Percentiles rank a stretch among this genome's conserved stretches.
Conservation (phyloP, 2,329 filamentous ascomycete species). For the Fusarium torreyae region DNA sequence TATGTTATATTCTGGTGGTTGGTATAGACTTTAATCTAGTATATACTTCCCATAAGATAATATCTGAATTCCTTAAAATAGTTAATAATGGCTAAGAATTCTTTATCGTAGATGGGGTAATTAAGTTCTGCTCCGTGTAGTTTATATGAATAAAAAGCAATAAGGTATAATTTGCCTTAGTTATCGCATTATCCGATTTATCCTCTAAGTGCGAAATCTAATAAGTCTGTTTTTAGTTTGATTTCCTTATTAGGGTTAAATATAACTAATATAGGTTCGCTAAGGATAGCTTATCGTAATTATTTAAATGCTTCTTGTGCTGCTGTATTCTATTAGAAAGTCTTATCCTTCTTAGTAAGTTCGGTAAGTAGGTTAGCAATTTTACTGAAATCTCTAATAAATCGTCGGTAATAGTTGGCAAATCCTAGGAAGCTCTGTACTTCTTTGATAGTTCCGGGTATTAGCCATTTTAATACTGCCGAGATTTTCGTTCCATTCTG, state of each 20-base stretch:
- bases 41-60: too few species aligned
- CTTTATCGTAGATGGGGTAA: too few species aligned
- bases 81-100: too few species aligned
- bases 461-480: constrained; percentile 6
- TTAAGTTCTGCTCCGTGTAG: too few species aligned
- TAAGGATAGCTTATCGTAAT: not conserved
- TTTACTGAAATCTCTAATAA: too few species aligned
- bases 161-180: not conserved
- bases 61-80: too few species aligned
- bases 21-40: too few species aligned
- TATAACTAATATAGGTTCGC: not conserved
- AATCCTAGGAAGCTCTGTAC: constrained; percentile 35
- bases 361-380: too few species aligned
- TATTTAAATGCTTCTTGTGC: not conserved
- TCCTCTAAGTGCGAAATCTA: not conserved
- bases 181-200: not conserved
- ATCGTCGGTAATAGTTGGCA: constrained; percentile 36
- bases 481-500: constrained; percentile 36
- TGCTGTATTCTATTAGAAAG: too few species aligned
- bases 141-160: too few species aligned
- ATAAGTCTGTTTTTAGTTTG: not conserved
- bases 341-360: too few species aligned
- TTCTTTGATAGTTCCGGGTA: constrained; percentile 23
- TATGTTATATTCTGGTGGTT: too few species aligned
- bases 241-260: not conserved